These are phyloP conservation scores for Ceratobasidium sp. DNA, from an alignment of 1,284 basidiomycete genomes.

Conservation along the genomic window DNA sequence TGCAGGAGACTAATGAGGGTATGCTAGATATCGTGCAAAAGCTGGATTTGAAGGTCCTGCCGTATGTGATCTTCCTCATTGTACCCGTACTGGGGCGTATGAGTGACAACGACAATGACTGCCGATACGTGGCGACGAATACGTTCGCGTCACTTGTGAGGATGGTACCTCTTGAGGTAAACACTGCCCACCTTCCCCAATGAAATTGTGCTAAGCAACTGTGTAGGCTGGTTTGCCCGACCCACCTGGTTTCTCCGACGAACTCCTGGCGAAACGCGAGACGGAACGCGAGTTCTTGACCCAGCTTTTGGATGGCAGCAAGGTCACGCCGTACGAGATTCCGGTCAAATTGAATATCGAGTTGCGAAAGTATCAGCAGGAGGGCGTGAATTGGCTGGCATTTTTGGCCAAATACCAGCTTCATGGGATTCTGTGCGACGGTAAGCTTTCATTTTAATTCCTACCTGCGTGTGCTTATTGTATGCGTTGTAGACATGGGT, in stretches of 20 bases:
- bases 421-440: constrained; percentile 98
- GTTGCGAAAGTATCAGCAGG: constrained; percentile 96
- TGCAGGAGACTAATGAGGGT: background rate
- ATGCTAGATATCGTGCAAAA: constrained; percentile 87
- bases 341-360: constrained; percentile 94
- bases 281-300: constrained; percentile 92
- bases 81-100: constrained; percentile 97
- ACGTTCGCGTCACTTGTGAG: constrained; percentile 99
- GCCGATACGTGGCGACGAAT: constrained; percentile 93
- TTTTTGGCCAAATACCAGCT: constrained; percentile 98
- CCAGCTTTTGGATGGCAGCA: constrained; percentile 94
- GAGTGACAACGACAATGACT: constrained; percentile 94
- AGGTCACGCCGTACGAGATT: constrained; percentile 92
- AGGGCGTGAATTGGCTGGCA: constrained; percentile 99
- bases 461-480: constrained; percentile 36
- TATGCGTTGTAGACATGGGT: constrained; percentile 84
- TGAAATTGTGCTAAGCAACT: background rate
- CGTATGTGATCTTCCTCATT: constrained; percentile 97
- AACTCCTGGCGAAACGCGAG: constrained; percentile 89
- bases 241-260: constrained; percentile 91
- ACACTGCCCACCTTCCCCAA: constrained; percentile 50
- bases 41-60: constrained; percentile 94
- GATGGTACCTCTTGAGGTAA: constrained; percentile 97
- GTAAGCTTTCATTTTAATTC: constrained; percentile 62
- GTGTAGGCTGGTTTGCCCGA: constrained; percentile 93